Base-by-base conservation (phyloP, 768 basidiomycete species). In the Pulveroboletus sp. region DNA sequence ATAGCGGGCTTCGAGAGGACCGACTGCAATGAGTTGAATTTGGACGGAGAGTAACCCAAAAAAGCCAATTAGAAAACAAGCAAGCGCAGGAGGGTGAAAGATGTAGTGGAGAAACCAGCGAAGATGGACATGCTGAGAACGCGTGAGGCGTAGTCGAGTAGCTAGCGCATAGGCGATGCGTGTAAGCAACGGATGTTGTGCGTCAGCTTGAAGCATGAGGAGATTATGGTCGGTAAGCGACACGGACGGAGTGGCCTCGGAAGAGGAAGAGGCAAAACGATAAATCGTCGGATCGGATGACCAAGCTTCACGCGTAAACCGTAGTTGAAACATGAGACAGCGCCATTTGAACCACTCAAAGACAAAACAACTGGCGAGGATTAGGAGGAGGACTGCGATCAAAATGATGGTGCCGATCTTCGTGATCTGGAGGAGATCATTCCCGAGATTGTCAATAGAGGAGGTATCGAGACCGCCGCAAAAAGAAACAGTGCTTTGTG, bases 41-140 rank as follows among this genome's bases (percentile, higher is more conserved):
- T 97, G 76, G 28, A 98, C 83, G 30, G 85, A 84, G 40, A 98
- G 67, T 11, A 98, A 69, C 9, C 94, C 94, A 57, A 97, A 83
- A 57, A 93, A 71, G n/a, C 94, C 93, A 58, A 98, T 89, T 53
- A 93, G 79, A 65, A 99, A 83, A 63, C 93, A 89, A 0, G 90
- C 86, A 39, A 95, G 78, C 1, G 92, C 93, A 1, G 91, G 89
- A 3, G 92, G 82, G 62, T 97, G 89, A 67, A 93, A 90, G 51
- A 99, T 74, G 71, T 96, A 96, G 59, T 88, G 79, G 61, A 89
- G 75, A 69, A 95, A 91, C 91, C 93, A 99, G 51, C 83, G 82
- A 15, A 90, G 68, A 58, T 89, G 79, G 24, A 77, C 78, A 58
- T 89, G 80, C 51, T 86, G 77, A 33, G 76, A 69, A 6, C 83